Base-by-base conservation (phyloP, 805 yeast species). In the Lipomyces chichibuensis region DNA sequence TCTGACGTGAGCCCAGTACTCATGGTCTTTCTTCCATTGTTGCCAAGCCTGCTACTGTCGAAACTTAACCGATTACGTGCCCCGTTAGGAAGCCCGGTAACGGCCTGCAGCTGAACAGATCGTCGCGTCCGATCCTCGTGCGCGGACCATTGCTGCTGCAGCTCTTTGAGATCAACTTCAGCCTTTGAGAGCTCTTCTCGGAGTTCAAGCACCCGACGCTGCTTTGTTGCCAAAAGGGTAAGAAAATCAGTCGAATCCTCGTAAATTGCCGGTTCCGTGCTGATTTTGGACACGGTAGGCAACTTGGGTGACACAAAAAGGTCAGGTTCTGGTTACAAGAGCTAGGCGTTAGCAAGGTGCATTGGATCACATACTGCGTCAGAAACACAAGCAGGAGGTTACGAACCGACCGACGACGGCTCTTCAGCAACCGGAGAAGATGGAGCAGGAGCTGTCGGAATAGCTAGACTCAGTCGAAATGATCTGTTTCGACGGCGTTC, bases 181-280 rank as follows among this genome's bases (percentile, higher is more conserved):
- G 82, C 82, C 43, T 71, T 74, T 39, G 72, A 70, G 63, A 80
- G 75, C 59, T 77, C 77, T 58, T 74, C 75, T 23, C 74, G 66
- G 39, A 80, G 74, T 62, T 79, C 81, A 29, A 75, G 75, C 9
- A 80, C 80, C 3, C 75, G 75, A 2, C 81, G 75, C 67, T 80
- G 81, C 64, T 77, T 77, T 33, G 77, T 72, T 1, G 83, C 83
- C 43, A 80, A 74, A 59, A 77, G 74, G 33, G 78, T 73, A 59
- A 78, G 72, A 49, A 69, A 66, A 37, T 69, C 71, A 11, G 65
- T 49, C 7, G 64, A 54, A 23, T 62, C 63, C 7, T 63, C 69
- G 37, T 49, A 37, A 17, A 59, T 35, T 14, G 27, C 62, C 20
- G 62, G 35, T 46, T 66, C 66, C 25, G 63, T 25, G 29, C 57